Evolutionary conservation across 1,139 yeast species (phyloP), one percentile per base, ranked within the genome.

Genomic region (Sugiyamaella castrensis): DNA sequence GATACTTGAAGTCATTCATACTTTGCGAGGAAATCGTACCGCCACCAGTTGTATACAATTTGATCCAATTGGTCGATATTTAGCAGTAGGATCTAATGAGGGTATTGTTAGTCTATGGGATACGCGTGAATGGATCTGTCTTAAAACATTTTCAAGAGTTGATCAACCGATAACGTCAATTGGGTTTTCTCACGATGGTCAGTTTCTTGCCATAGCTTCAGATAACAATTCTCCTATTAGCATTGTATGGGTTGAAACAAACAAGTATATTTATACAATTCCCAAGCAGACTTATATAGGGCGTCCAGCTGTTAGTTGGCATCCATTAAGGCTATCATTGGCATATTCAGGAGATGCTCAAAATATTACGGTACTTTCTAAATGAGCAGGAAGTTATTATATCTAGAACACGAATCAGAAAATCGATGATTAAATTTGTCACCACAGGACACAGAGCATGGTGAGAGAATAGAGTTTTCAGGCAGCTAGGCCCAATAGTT

Each of bases 21-120:
- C 66, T 1, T 60, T 75, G 42, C 61, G 69, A 10, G 77, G 80
- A 4, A 87, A 83, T 59, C 70, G 82, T 38, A 75, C 84, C 1
- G 69, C 82, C 0, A 74, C 79, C 1, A 75, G 79, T 2, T 63
- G 77, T 38, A 54, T 82, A 9, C 69, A 70, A 8, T 69, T 82
- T 47, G 89, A 83, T 57, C 84, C 87, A 1, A 62, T 73, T 47
- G 92, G 87, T 0, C 61, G 68, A 19, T 77, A 67, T 56, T 57
- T 84, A 10, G 76, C 79, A 1, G 76, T 76, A 2, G 92, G 88
- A 0, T 74, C 85, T n/a, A 76, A 77, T 46, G 92, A 85, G 59
- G 92, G 92, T 6, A 74, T 81, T 29, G 76, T 84, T n/a, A 74
- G 82, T 24, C 47, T 82, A 10, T 85, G 89, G 87, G 71, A 73